A percentile compares a stretch with the other conserved stretches of the same genome.
Evolutionary conservation across 2,329 filamentous ascomycete genomes (phyloP).

Genomic region (Colletotrichum graminicola): DNA sequence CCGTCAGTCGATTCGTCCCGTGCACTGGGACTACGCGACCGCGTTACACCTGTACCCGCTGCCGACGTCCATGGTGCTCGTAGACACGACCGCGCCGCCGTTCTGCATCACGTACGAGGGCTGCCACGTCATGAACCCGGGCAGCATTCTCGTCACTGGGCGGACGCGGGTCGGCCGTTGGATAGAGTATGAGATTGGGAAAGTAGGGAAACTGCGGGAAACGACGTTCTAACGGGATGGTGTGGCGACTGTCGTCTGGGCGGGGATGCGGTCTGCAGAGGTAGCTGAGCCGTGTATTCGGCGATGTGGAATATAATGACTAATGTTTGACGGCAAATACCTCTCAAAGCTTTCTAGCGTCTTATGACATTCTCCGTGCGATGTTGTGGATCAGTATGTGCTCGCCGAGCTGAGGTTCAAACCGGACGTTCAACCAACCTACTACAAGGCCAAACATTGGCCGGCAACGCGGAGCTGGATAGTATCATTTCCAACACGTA

Average conservation of each 20-base stretch:
- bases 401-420: background rate
- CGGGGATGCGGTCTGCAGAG: background rate
- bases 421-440: background rate
- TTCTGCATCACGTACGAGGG: conserved; percentile 95
- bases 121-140: conserved; percentile 95
- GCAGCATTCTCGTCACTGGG: conserved; percentile 77
- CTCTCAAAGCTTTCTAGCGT: background rate
- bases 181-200: conserved; percentile 86
- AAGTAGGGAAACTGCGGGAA: conserved; percentile 73
- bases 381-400: background rate
- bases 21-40: conserved; percentile 89
- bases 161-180: conserved; percentile 79
- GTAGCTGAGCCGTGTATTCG: background rate
- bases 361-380: background rate
- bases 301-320: background rate
- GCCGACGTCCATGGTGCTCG: conserved; percentile 84
- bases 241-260: background rate
- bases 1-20: conserved; percentile 79
- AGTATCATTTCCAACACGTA: background rate
- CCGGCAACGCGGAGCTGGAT: background rate
- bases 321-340: background rate
- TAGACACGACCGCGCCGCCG: conserved; percentile 83
- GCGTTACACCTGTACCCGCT: conserved; percentile 87
- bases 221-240: conserved; percentile 65
- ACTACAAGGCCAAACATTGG: background rate